Evolutionary conservation across 129 eudicot species (phyloP).

Genomic region (Pseudognaphalium luteoalbum): DNA sequence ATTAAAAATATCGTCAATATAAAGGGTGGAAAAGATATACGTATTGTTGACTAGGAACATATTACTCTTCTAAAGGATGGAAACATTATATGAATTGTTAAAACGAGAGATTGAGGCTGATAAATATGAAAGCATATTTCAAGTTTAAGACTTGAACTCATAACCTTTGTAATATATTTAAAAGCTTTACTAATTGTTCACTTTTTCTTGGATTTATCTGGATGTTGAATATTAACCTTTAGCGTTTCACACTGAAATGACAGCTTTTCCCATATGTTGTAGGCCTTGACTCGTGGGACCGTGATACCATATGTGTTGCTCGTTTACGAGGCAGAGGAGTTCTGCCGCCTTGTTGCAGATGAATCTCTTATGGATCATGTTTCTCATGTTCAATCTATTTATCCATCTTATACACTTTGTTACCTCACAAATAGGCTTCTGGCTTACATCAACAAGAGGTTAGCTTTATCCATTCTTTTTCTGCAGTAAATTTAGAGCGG

Average conservation of each 20-base stretch:
- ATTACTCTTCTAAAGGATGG: no score
- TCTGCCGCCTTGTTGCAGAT: conserved; percentile 56
- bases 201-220: neutral
- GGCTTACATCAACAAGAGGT: conserved; percentile 80
- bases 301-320: conserved; percentile 60
- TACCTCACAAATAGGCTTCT: conserved; percentile 72
- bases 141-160: no score
- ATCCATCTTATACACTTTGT: conserved; percentile 82
- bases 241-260: neutral
- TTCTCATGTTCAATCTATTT: conserved; percentile 55
- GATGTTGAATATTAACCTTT: neutral
- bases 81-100: no score
- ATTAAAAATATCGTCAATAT: no score
- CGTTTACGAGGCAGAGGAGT: conserved; percentile 76
- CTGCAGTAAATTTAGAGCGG: neutral
- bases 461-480: conserved; percentile 8
- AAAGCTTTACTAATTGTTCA: neutral
- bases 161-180: neutral
- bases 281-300: conserved; percentile 50
- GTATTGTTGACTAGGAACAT: no score
- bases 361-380: conserved; percentile 58
- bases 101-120: no score
- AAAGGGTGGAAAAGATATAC: no score
- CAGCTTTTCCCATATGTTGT: conserved; percentile 20
- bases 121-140: no score